Evolutionary conservation across 257 asterid species (phyloP), one percentile per base, ranked within the genome.

Genomic region (Knoxia roxburghii): DNA sequence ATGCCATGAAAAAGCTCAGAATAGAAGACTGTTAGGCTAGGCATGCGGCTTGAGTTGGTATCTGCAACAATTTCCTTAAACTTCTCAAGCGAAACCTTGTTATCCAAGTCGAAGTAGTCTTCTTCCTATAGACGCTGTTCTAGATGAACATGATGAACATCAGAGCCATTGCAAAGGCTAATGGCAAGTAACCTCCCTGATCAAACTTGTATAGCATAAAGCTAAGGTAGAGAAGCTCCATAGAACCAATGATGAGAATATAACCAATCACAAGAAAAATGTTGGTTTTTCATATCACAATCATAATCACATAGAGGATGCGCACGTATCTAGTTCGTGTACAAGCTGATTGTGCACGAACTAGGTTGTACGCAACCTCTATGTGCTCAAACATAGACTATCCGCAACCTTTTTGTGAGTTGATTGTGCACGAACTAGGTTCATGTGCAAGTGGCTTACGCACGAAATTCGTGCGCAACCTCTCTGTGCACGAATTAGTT

Each of bases 261-360:
- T 77, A 87, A 0, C 37, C 4, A 49, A 78, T 40, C 23, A n/a
- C n/a, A n/a, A n/a, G n/a, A n/a, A n/a, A n/a, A n/a, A n/a, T n/a
- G n/a, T n/a, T n/a, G n/a, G n/a, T 87, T 73, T 85, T 85, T 91
- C 95, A 87, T 0, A 85, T 81, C 83, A 83, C 55, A 53, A 85
- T 37, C 95, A 87, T 85, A 65, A 87, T 66, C 6, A 87, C n/a
- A n/a, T n/a, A n/a, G n/a, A n/a, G n/a, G n/a, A n/a, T n/a, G n/a
- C n/a, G n/a, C n/a, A n/a, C n/a, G n/a, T n/a, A n/a, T n/a, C n/a
- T n/a, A n/a, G n/a, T n/a, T n/a, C n/a, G n/a, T n/a, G n/a, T n/a
- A n/a, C n/a, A n/a, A n/a, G n/a, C n/a, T n/a, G n/a, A n/a, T n/a
- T n/a, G n/a, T n/a, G n/a, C n/a, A n/a, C n/a, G n/a, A n/a, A n/a